Percentiles rank a stretch among this genome's conserved stretches.
phyloP scores from a whole-genome alignment of 345 rosid species.

The Eucalyptus caleyi region DNA sequence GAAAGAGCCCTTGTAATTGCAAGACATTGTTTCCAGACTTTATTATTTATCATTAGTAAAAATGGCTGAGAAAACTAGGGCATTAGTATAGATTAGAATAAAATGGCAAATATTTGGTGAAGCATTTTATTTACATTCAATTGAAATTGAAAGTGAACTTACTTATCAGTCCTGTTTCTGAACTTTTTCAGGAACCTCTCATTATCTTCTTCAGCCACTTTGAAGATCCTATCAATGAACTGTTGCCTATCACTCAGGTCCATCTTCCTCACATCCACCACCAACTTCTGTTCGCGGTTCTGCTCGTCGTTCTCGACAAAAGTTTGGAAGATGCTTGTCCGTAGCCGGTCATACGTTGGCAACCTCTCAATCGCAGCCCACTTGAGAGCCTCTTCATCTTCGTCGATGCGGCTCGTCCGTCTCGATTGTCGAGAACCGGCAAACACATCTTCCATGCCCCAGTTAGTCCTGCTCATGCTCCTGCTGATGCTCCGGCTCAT shows the following conservation, averaged over 20 bases:
- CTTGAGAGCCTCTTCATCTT: constrained; percentile 89
- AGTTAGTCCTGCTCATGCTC: constrained; percentile 51
- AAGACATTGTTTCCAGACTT: not conserved
- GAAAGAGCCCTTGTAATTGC: not conserved
- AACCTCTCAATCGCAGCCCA: constrained; percentile 96
- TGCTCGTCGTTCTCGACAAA: constrained; percentile 11
- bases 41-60: not conserved
- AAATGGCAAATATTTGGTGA: not conserved
- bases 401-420: constrained; percentile 36
- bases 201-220: constrained; percentile 87
- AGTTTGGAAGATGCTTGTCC: constrained; percentile 67
- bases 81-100: not conserved
- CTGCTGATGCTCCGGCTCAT: constrained; percentile 36
- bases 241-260: constrained; percentile 52
- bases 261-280: constrained; percentile 73
- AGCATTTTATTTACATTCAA: not conserved
- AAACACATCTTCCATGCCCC: constrained; percentile 60
- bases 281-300: constrained; percentile 21
- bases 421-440: constrained; percentile 33
- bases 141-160: not conserved
- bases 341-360: constrained; percentile 72
- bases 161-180: constrained; percentile 70
- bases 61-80: not conserved
- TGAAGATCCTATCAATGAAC: constrained; percentile 68
- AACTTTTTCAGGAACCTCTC: constrained; percentile 68